A percentile compares a stretch with the other conserved stretches of the same genome.
phyloP scores from a whole-genome alignment of 2,329 filamentous ascomycete genomes.

The Aspergillus intermedius region DNA sequence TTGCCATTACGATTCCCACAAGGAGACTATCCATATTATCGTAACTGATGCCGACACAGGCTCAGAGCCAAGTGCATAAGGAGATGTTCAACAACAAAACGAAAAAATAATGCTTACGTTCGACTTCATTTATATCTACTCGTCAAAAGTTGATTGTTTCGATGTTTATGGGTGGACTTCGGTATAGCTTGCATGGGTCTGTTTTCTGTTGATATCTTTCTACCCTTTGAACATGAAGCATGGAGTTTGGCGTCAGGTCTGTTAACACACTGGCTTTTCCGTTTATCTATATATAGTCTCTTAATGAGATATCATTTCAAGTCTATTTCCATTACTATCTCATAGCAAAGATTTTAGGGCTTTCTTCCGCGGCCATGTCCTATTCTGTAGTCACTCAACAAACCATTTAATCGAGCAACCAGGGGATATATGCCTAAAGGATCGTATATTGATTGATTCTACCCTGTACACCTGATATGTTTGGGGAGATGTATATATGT shows the following conservation, averaged over 20 bases:
- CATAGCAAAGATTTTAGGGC: too few species aligned
- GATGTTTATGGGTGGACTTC: not conserved
- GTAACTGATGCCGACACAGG: constrained; percentile 19
- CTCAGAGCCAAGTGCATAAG: not conserved
- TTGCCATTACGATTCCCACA: constrained; percentile 18
- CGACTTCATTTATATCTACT: too few species aligned
- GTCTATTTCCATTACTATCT: too few species aligned
- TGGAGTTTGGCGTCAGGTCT: not conserved
- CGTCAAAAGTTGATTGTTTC: not conserved
- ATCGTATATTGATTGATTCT: too few species aligned
- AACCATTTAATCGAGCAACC: too few species aligned
- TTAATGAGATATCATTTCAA: not conserved
- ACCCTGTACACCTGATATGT: too few species aligned
- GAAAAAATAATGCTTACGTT: not conserved
- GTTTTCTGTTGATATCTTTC: too few species aligned
- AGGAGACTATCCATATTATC: constrained; percentile 23
- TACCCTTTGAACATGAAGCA: not conserved
- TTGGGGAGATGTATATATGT: too few species aligned
- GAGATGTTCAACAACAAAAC: not conserved
- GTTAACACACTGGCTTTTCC: not conserved
- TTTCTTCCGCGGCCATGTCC: too few species aligned
- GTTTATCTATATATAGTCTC: not conserved
- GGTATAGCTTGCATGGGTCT: too few species aligned
- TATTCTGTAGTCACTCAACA: too few species aligned
- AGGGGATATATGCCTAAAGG: too few species aligned